phyloP scores from a whole-genome alignment of 2,329 filamentous ascomycete species.

The Aspergillus fumigatiaffinis region DNA sequence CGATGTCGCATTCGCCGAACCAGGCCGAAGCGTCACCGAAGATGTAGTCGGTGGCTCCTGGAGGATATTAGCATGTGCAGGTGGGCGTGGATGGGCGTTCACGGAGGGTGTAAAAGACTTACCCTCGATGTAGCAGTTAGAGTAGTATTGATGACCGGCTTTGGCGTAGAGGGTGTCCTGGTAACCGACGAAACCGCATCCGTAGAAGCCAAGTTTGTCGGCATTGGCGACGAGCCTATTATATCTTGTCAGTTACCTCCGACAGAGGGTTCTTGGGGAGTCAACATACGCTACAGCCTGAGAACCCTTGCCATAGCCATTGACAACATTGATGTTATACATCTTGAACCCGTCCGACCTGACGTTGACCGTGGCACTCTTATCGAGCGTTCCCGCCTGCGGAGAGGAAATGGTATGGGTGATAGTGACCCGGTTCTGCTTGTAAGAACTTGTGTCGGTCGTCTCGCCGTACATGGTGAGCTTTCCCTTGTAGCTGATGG shows the following conservation, averaged over 20 bases:
- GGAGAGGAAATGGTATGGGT: conserved; percentile 30
- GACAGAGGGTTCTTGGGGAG: neutral
- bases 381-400: conserved; percentile 26
- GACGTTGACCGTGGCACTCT: conserved; percentile 30
- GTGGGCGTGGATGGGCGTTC: no score
- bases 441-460: conserved; percentile 23
- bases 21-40: conserved; percentile 31
- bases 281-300: conserved; percentile 32
- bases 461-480: conserved; percentile 33
- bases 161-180: conserved; percentile 37
- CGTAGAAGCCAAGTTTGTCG: conserved; percentile 32
- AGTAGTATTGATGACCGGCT: conserved; percentile 31
- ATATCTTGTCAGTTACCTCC: neutral
- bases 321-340: conserved; percentile 36
- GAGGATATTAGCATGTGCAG: neutral
- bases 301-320: conserved; percentile 30
- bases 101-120: neutral
- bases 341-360: conserved; percentile 26
- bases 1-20: conserved; percentile 30
- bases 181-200: conserved; percentile 31
- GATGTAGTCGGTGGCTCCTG: conserved; percentile 34
- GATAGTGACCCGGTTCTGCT: conserved; percentile 30
- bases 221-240: conserved; percentile 25
- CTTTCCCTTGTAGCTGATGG: conserved; percentile 23
- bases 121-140: conserved; percentile 31